These are phyloP conservation scores for Pichia phayaonensis DNA, from an alignment of 805 yeast genomes.

Conservation along the genomic window DNA sequence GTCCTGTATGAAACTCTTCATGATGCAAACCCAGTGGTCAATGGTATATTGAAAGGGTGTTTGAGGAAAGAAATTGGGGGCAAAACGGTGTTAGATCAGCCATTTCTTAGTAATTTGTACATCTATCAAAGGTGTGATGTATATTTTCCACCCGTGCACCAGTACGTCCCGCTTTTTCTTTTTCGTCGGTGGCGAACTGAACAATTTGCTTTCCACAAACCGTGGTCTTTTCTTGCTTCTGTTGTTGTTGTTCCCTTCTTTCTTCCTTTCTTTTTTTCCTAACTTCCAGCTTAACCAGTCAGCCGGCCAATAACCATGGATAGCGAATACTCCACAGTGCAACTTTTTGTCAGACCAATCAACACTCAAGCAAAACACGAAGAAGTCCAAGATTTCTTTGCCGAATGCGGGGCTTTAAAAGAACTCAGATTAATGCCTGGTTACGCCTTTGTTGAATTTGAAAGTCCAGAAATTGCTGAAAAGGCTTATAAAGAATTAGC, in stretches of 20 bases:
- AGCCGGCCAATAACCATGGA: no score
- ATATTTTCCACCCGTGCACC: not conserved
- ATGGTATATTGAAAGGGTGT: not conserved
- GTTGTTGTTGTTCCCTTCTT: not conserved
- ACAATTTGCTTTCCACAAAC: not conserved
- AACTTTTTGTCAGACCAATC: slow-evolving; percentile 33
- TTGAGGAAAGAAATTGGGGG: no score
- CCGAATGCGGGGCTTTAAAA: slow-evolving; percentile 56
- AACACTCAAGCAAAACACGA: slow-evolving; percentile 32
- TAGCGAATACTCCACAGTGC: slow-evolving; percentile 29
- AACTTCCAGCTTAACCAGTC: not conserved
- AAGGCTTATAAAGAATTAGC: slow-evolving; percentile 41
- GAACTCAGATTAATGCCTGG: slow-evolving; percentile 73
- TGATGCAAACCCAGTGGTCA: not conserved
- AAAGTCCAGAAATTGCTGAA: slow-evolving; percentile 47
- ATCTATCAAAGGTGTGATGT: no score
- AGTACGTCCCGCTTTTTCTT: no score
- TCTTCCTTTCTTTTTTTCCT: not conserved
- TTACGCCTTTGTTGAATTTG: slow-evolving; percentile 84
- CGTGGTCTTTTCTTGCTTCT: not conserved
- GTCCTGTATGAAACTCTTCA: not conserved
- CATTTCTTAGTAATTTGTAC: no score
- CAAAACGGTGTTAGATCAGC: no score
- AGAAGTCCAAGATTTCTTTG: slow-evolving; percentile 62
- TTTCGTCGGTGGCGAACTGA: not conserved